phyloP scores from a whole-genome alignment of 352 stramenopile genomes.

The Globisporangium solare region DNA sequence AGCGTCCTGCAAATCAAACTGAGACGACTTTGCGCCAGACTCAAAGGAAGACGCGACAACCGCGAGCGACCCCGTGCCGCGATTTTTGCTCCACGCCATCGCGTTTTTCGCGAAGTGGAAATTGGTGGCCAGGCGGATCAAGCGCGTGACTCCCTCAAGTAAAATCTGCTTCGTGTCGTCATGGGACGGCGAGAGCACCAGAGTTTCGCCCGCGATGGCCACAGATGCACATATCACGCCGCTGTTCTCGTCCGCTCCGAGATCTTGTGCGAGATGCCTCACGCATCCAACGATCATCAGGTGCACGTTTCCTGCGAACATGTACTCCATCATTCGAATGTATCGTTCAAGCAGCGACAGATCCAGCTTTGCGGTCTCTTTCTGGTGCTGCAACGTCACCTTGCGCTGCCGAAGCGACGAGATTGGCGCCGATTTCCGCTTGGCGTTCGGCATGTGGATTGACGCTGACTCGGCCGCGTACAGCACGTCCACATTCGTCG shows the following conservation, averaged over 20 bases:
- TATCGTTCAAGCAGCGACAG: slow-evolving; percentile 41
- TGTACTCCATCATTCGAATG: slow-evolving; percentile 62
- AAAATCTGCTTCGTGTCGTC: slow-evolving; percentile 47
- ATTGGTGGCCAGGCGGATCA: slow-evolving; percentile 53
- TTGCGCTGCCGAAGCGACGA: slow-evolving; percentile 31
- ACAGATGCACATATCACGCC: slow-evolving; percentile 49
- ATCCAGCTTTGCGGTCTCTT: slow-evolving; percentile 39
- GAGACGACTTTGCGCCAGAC: slow-evolving; percentile 13
- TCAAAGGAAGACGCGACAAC: slow-evolving; percentile 29
- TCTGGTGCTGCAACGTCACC: slow-evolving; percentile 26
- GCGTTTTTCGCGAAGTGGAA: slow-evolving; percentile 68
- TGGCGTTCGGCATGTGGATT: slow-evolving; percentile 43
- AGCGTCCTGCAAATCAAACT: slow-evolving; percentile 49
- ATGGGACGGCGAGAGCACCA: slow-evolving; percentile 39
- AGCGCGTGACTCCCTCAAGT: slow-evolving; percentile 38
- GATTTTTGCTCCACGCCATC: slow-evolving; percentile 47
- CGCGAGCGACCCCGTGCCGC: slow-evolving; percentile 31
- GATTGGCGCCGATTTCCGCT: slow-evolving; percentile 66
- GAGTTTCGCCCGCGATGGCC: slow-evolving; percentile 31
- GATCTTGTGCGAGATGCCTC: slow-evolving; percentile 25
- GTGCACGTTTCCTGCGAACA: slow-evolving; percentile 68
- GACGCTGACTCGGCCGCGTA: slow-evolving; percentile 35
- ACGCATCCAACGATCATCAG: slow-evolving; percentile 53
- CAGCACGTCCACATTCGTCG: slow-evolving; percentile 42
- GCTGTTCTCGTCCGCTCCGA: slow-evolving; percentile 30